phyloP scores from a whole-genome alignment of 2,329 filamentous ascomycete genomes.

The Fonsecaea pugnacius region DNA sequence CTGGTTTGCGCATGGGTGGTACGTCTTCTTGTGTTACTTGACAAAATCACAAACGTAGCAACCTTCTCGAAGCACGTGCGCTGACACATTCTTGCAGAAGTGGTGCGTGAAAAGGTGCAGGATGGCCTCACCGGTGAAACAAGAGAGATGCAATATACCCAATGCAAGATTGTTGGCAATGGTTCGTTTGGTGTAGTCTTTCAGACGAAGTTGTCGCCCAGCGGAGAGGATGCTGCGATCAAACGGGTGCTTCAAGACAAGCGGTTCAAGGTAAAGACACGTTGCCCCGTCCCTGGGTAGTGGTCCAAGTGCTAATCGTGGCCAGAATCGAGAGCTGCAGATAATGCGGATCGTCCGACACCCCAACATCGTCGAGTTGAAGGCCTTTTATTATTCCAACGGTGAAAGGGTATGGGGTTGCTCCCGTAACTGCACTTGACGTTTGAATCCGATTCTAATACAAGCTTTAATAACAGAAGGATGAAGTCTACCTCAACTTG shows the following conservation, averaged over 20 bases:
- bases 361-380: constrained; percentile 97
- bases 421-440: constrained; percentile 9
- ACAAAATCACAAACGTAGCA: constrained; percentile 19
- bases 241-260: constrained; percentile 99
- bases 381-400: constrained; percentile 99
- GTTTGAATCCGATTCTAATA: background rate
- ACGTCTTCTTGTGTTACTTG: constrained; percentile 53
- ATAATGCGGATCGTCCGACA: constrained; percentile 99
- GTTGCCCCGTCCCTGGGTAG: background rate
- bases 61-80: constrained; percentile 28
- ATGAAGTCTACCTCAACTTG: constrained; percentile 97
- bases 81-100: constrained; percentile 64
- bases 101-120: constrained; percentile 98
- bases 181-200: constrained; percentile 98
- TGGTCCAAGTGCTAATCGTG: constrained; percentile 40
- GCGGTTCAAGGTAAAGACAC: constrained; percentile 83
- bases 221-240: constrained; percentile 96
- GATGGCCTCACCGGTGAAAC: constrained; percentile 97
- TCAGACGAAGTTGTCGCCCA: constrained; percentile 97
- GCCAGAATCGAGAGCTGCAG: constrained; percentile 94
- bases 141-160: constrained; percentile 95
- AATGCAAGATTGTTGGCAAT: constrained; percentile 99
- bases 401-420: constrained; percentile 78
- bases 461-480: constrained; percentile 65
- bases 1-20: constrained; percentile 95